Base-by-base conservation (phyloP, 116 monocot species). In the Papilionanthe hybrid region DNA sequence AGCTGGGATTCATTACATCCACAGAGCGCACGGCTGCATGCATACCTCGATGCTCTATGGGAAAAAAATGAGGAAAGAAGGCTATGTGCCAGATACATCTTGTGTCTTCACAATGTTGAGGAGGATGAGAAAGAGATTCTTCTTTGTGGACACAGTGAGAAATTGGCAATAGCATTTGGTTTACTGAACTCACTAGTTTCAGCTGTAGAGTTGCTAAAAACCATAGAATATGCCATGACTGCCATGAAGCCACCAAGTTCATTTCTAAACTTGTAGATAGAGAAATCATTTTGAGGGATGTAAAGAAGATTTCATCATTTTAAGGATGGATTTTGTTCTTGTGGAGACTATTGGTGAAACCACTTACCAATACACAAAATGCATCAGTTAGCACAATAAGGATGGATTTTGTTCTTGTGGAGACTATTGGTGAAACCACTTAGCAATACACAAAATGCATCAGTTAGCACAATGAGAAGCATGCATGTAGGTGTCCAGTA, bases 161-260 rank as follows among this genome's bases (percentile, higher is more conserved):
- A 94, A 84, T 53, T 94, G 74, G 97, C 97, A 6, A 94, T 97
- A 50, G 91, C 94, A 20, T 97, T 91, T 81, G 92, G 97, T 3
- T 49, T 97, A 58, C 67, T 97, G 80, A 94, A 89, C 74, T 82
- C 89, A 3, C 79, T 84, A 0, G 93, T 90, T 1, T 79, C 86
- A 0, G 76, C 86, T 29, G 88, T 30, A 83, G 92, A 80, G 93
- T 96, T 19, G 93, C 85, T 30, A 96, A 93, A 81, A 93, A 96
- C 86, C 93, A 93, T 55, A 92, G 96, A 42, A 89, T 97, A 20
- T 97, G 97, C 83, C 90, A 91, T 78, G 97, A 94, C 44, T 97
- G 97, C 69, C 97, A 97, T 68, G 66, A 75, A 28, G 84, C 91
- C 17, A 73, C 89, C 19, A 97, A 92, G 78, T 97, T 81, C 50